A percentile compares a stretch with the other conserved stretches of the same genome.
Conservation (phyloP, 768 basidiomycete genomes). For the Hirschioporus abietinus region DNA sequence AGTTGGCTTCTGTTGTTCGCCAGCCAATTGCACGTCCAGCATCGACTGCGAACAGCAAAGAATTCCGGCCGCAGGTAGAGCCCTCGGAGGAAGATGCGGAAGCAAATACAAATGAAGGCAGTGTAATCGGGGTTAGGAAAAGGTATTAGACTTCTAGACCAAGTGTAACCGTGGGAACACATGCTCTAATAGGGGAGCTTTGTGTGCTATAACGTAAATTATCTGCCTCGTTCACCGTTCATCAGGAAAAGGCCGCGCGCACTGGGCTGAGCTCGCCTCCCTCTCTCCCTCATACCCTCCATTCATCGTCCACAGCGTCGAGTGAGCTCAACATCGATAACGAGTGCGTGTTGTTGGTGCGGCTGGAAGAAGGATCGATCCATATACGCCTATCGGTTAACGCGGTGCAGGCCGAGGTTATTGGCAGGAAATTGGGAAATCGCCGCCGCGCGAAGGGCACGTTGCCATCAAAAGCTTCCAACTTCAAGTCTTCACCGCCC, state of each 20-base stretch:
- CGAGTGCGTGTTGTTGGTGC: constrained; percentile 1
- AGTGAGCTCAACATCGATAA: constrained; percentile 1
- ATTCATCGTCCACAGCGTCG: not conserved
- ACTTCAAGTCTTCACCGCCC: constrained; percentile 43
- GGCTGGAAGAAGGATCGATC: not conserved
- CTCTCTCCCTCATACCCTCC: not conserved
- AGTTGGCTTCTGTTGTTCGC: not conserved
- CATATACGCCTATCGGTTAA: not conserved
- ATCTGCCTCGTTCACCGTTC: constrained; percentile 1
- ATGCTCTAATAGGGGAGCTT: not conserved
- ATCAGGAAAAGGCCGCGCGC: not conserved
- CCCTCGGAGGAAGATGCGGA: not conserved
- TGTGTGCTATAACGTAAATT: constrained; percentile 1
- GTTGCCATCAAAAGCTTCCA: constrained; percentile 69
- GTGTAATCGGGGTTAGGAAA: constrained; percentile 1
- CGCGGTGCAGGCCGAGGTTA: constrained; percentile 1
- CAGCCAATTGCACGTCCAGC: not conserved
- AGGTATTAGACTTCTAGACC: constrained; percentile 1
- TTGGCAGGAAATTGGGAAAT: constrained; percentile 31
- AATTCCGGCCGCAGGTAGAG: too few relatives aligned
- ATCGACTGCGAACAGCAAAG: not conserved
- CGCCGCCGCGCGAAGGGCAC: constrained; percentile 59
- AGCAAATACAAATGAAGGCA: not conserved
- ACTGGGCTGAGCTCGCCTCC: not conserved
- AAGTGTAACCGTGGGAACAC: not conserved